A percentile compares a stretch with the other conserved stretches of the same genome.
Conservation (phyloP, 2,329 filamentous ascomycete genomes). For the Fusarium sp. region DNA sequence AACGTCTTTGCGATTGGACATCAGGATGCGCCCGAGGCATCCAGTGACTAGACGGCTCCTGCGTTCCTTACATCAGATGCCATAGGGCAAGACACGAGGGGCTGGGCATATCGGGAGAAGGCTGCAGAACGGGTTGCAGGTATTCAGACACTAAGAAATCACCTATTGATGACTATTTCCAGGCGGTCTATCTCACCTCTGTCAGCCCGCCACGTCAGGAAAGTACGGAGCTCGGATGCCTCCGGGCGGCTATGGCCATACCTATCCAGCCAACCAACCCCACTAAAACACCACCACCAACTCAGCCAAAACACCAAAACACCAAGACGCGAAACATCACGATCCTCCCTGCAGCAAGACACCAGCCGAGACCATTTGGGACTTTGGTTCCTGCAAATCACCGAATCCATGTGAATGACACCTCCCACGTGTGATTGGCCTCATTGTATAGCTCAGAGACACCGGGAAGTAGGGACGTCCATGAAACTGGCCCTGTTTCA, state of each 20-base stretch:
- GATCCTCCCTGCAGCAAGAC: constrained; percentile 21
- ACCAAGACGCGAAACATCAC: constrained; percentile 37
- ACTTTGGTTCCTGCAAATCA: constrained; percentile 15
- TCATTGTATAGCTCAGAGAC: constrained; percentile 3
- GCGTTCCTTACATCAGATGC: constrained; percentile 6
- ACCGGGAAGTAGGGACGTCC: constrained; percentile 13
- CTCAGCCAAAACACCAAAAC: constrained; percentile 32
- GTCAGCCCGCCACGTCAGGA: constrained; percentile 31
- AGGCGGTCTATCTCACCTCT: constrained; percentile 18
- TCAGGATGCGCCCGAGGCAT: constrained; percentile 21
- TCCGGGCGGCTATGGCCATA: constrained; percentile 33
- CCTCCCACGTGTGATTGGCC: constrained; percentile 25
- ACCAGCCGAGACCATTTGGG: constrained; percentile 7
- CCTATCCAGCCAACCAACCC: constrained; percentile 17
- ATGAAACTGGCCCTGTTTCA: constrained; percentile 43
- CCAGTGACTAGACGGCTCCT: constrained; percentile 17
- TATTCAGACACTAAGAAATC: constrained; percentile 23
- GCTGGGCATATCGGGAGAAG: constrained; percentile 4
- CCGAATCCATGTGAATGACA: constrained; percentile 8
- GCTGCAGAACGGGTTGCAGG: constrained; percentile 9
- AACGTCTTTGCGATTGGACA: constrained; percentile 23
- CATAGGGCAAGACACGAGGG: constrained; percentile 7
- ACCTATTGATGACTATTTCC: constrained; percentile 7
- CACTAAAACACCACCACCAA: constrained; percentile 16
- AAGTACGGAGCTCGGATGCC: constrained; percentile 34